Evolutionary conservation across 768 basidiomycete species (phyloP), one percentile per base, ranked within the genome.

Genomic region (Suillus subaureus): DNA sequence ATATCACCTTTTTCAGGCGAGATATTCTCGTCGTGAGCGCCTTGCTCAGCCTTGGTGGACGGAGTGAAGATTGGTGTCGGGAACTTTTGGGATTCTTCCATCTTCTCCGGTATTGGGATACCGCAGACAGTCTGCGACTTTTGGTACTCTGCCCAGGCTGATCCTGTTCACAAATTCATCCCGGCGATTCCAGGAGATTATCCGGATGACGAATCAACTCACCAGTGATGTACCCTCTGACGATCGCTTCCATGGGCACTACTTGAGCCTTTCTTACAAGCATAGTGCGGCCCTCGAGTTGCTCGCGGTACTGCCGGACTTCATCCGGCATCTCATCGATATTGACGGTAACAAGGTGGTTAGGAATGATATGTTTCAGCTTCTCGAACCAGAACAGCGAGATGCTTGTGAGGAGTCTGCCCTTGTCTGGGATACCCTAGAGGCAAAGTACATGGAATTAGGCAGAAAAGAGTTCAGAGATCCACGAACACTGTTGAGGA

Each of bases 201-300:
- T 26, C 11, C 26, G 28, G 6, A 31, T 26, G 42, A 3, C 26
- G 49, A 45, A 57, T 31, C 6, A 52, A 43, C 84, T 69, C 68
- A 95, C 97, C 97, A n/a, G 97, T 93, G 66, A 99, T 82, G 78
- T 99, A 99, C 3, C 97, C 97, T 67, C 97, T 83, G 21, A 99
- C 97, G 71, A 99, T 99, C 7, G 93, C 95, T 78, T 99, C 97
- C 7, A 99, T 82, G 26, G 93, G 94, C 37, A 98, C 81, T 35
- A 99, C 92, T 74, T 90, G 85, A 1, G 96, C 96, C 72, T 90
- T 96, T 75, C 79, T 86, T 12, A 99, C 97, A 61, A 97, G 88
- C 92, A 99, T 99, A 13, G 90, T 81, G 26, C 97, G 84, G 2
- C 92, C 96, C 39, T 90, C 85, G 15, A 99, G 84, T 76, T 92